Evolutionary conservation across 2,329 filamentous ascomycete genomes (phyloP).

Genomic region (Aciculosporium take): DNA sequence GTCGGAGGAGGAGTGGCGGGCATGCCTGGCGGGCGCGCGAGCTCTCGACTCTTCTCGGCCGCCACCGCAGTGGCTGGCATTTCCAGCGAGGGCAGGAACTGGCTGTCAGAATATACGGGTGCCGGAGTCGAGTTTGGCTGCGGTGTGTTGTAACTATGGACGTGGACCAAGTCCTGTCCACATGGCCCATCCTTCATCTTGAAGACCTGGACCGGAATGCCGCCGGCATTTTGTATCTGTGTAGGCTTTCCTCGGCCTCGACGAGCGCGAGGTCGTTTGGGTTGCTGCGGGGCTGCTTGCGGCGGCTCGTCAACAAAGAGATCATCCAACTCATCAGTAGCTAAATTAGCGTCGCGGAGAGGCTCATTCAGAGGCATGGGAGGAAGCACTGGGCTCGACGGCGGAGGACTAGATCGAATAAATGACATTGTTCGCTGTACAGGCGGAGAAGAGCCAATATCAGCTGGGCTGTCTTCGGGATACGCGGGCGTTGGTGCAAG

Average conservation of each 20-base stretch:
- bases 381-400: slow-evolving; percentile 67
- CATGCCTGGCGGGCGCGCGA: slow-evolving; percentile 13
- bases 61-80: slow-evolving; percentile 8
- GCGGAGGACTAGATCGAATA: slow-evolving; percentile 45
- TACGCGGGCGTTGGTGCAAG: slow-evolving; percentile 35
- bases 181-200: slow-evolving; percentile 22
- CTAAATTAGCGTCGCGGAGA: slow-evolving; percentile 60
- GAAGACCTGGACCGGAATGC: slow-evolving; percentile 30
- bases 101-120: slow-evolving; percentile 7
- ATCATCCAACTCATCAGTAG: slow-evolving; percentile 64
- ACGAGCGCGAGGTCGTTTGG: slow-evolving; percentile 10
- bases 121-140: slow-evolving; percentile 7
- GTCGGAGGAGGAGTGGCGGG: slow-evolving; percentile 26
- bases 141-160: slow-evolving; percentile 20
- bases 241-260: slow-evolving; percentile 11
- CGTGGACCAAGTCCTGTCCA: slow-evolving; percentile 22
- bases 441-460: slow-evolving; percentile 83
- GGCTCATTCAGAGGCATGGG: slow-evolving; percentile 47
- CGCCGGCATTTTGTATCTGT: slow-evolving; percentile 21
- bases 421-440: slow-evolving; percentile 49
- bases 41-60: slow-evolving; percentile 10
- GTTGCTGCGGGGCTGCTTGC: slow-evolving; percentile 22
- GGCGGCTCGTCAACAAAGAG: slow-evolving; percentile 49
- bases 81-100: slow-evolving; percentile 14
- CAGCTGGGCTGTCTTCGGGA: slow-evolving; percentile 56